phyloP scores from a whole-genome alignment of 192 early-diverging fungal genomes.

The Gryganskiella cystojenkinii region DNA sequence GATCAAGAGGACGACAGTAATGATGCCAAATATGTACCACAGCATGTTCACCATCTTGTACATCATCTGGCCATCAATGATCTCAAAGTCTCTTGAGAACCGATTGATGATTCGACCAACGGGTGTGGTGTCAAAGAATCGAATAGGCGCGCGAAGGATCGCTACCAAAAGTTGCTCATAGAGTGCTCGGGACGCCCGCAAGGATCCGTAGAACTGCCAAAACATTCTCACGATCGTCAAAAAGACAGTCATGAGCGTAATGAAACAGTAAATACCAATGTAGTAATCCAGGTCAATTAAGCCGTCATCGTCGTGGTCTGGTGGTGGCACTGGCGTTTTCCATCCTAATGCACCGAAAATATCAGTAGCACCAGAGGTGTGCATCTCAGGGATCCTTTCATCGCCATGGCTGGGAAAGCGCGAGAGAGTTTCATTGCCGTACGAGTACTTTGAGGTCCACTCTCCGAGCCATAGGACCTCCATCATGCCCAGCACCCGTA shows the following conservation, averaged over 20 bases:
- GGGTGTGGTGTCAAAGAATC: slow-evolving; percentile 92
- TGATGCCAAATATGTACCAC: slow-evolving; percentile 56
- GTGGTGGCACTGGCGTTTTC: background rate
- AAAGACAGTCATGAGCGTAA: slow-evolving; percentile 52
- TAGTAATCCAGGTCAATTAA: slow-evolving; percentile 58
- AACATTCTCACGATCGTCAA: slow-evolving; percentile 55
- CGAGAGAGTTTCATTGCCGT: background rate
- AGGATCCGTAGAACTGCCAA: slow-evolving; percentile 57
- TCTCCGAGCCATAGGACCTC: slow-evolving; percentile 75
- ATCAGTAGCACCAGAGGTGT: background rate
- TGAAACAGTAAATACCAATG: slow-evolving; percentile 67
- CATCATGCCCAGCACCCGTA: slow-evolving; percentile 60
- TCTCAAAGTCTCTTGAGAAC: slow-evolving; percentile 89
- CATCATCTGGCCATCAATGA: slow-evolving; percentile 73
- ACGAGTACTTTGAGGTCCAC: slow-evolving; percentile 52
- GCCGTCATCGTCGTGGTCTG: slow-evolving; percentile 4
- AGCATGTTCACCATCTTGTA: slow-evolving; percentile 62
- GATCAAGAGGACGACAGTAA: slow-evolving; percentile 67
- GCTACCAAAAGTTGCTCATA: slow-evolving; percentile 66
- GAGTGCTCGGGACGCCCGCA: slow-evolving; percentile 68
- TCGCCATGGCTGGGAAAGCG: background rate
- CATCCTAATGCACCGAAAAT: slow-evolving; percentile 3
- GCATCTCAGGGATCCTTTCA: background rate
- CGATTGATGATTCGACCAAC: slow-evolving; percentile 90
- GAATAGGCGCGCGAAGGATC: slow-evolving; percentile 77